Conservation (phyloP, 129 eudicot genomes). For the Smallanthus sonchifolius region DNA sequence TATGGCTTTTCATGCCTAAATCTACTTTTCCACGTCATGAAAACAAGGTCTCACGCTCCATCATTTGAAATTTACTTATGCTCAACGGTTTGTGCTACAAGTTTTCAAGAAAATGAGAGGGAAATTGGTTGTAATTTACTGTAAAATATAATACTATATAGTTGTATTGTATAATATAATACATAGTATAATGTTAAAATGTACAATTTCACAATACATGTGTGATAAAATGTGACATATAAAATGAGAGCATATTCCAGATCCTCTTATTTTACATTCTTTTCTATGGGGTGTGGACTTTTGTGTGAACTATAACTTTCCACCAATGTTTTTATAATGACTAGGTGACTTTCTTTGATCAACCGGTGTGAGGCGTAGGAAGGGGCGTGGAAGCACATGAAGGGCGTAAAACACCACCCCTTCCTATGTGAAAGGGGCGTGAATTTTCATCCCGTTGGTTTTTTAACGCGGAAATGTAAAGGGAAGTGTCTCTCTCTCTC, state of each 20-base stretch:
- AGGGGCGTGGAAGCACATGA: too few relatives aligned
- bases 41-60: constrained; percentile 38
- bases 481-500: too few relatives aligned
- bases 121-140: neutral
- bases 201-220: neutral
- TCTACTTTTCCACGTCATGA: constrained; percentile 26
- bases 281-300: neutral
- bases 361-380: too few relatives aligned
- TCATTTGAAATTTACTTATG: constrained; percentile 34
- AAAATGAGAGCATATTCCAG: neutral
- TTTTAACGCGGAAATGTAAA: too few relatives aligned
- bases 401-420: too few relatives aligned
- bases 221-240: neutral
- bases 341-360: too few relatives aligned
- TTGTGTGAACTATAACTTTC: neutral
- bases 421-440: too few relatives aligned
- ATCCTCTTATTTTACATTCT: neutral
- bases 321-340: too few relatives aligned
- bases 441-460: too few relatives aligned
- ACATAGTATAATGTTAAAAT: neutral
- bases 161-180: neutral
- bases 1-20: constrained; percentile 32
- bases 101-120: constrained; percentile 18
- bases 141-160: neutral
- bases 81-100: constrained; percentile 33